Evolutionary conservation across 1,284 basidiomycete genomes (phyloP), one percentile per base, ranked within the genome.

Genomic region (Rhodofomes roseus): DNA sequence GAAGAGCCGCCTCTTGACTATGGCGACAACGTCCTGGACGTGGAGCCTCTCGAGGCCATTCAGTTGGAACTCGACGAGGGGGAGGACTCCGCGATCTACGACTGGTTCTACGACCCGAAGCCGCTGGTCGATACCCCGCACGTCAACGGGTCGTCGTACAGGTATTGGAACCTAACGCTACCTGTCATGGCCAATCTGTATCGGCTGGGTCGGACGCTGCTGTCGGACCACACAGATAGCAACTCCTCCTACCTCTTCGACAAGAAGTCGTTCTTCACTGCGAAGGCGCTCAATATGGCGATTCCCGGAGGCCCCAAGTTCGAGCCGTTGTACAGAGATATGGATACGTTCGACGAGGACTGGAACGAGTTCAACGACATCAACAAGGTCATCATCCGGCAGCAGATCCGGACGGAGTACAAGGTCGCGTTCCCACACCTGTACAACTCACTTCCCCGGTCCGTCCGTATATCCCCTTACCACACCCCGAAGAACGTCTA

Each of bases 351-450:
- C 69, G 97, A 99, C 71, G 96, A 99, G 74, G 97, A 99, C 73
- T 99, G 97, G 95, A 98, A 98, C 77, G 96, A 99, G 76, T 99
- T 99, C 72, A 99, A 99, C 73, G 97, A 99, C 73, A 98, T 99
- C 76, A 96, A 98, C 80, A 99, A 99, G 77, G 93, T 99, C 71
- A 98, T 99, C 75, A 99, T 99, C 66, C 95, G 97, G 34, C 96
- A 98, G 72, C 95, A 97, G 73, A 97, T 99, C 64, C 87, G 97
- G 55, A 99, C 97, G 2, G 97, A 99, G 78, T 99, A 99, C 83
- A 97, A 96, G 73, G 96, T 99, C 58, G 96, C 96, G 0, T 99
- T 98, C 82, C 97, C 97, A 25, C 97, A 99, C 71, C 83, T 99
- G 2, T 99, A 99, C 81, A 99, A 99, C 76, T 98, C 96, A 54